Evolutionary conservation across 2,329 filamentous ascomycete species (phyloP), one percentile per base, ranked within the genome.

Genomic region (Cladorrhinum sp.): DNA sequence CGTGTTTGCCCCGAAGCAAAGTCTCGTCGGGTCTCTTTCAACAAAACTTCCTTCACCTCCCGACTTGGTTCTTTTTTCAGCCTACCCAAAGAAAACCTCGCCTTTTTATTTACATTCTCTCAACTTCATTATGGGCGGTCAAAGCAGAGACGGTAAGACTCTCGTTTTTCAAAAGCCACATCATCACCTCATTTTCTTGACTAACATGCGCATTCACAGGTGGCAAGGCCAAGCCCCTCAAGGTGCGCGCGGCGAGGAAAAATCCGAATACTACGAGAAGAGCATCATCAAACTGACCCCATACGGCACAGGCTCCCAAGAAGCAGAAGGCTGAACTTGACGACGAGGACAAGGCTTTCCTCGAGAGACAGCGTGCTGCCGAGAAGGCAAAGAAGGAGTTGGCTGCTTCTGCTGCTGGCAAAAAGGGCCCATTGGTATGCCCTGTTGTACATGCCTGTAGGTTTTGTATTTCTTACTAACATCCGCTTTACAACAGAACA

Each of bases 331-430:
- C 88, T 77, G 92, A 96, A 1, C 76, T 93, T 61, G 93, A 96
- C 73, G 92, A 96, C 0, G 92, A 96, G 50, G 92, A 96, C 67
- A 77, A 88, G 73, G 92, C 91, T 5, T 92, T 83, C 83, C 88
- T 86, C 72, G 86, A 89, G 75, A 96, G 92, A 87, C 89, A 92
- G 81, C 86, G 82, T 70, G 91, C 90, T 62, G 91, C 93, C 96
- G 81, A 69, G 87, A 92, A 93, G 82, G 90, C 89, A 51, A 89
- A 87, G 77, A 94, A 96, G 80, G 91, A 92, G 9, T 74, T 96
- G 78, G 86, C 88, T n/a, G 82, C 87, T 63, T 90, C 91, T 80
- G 88, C 90, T 51, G 88, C 90, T 51, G 88, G 89, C 71, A 90
- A 90, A 76, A 96, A 96, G 80, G 94, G 94, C 2, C 93, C 94